Conservation (phyloP, 2,329 filamentous ascomycete genomes). For the Byssochlamys sp. region DNA sequence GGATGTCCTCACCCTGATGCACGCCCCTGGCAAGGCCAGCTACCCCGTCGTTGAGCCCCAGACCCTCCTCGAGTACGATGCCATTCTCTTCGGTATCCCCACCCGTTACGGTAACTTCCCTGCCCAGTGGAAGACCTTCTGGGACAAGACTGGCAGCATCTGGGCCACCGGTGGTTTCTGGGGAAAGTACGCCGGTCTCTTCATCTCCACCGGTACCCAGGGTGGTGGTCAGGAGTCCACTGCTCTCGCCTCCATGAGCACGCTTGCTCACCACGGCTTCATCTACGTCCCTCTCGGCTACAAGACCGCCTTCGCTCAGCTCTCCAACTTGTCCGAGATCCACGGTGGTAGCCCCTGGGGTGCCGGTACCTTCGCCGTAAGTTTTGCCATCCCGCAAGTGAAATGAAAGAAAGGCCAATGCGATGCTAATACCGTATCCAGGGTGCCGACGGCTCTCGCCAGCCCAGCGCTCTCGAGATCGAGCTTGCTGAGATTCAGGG, state of each 20-base stretch:
- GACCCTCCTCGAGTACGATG: conserved; percentile 68
- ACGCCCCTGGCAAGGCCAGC: conserved; percentile 67
- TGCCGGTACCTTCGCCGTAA: conserved; percentile 75
- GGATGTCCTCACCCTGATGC: conserved; percentile 81
- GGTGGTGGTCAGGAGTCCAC: conserved; percentile 94
- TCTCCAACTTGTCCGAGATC: conserved; percentile 66
- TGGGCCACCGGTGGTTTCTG: conserved; percentile 68
- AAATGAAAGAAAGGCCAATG: background rate
- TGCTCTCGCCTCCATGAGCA: conserved; percentile 68
- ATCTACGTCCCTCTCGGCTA: conserved; percentile 94
- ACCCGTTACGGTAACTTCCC: conserved; percentile 97
- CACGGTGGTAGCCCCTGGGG: conserved; percentile 88
- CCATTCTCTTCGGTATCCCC: conserved; percentile 83
- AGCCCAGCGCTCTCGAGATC: conserved; percentile 67
- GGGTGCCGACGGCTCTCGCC: conserved; percentile 67
- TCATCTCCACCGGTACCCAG: conserved; percentile 72
- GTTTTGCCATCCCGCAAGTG: conserved; percentile 11
- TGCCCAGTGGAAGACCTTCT: conserved; percentile 77
- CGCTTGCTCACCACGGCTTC: conserved; percentile 84
- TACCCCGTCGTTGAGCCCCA: conserved; percentile 55
- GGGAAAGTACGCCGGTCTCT: conserved; percentile 85
- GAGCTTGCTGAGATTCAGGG: conserved; percentile 74
- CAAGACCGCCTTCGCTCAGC: conserved; percentile 61
- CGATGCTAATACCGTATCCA: conserved; percentile 16
- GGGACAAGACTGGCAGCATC: conserved; percentile 79